A percentile compares a stretch with the other conserved stretches of the same genome.
These are phyloP conservation scores for Claviceps humidiphila DNA, from an alignment of 2,329 filamentous ascomycete species.

Conservation along the genomic window DNA sequence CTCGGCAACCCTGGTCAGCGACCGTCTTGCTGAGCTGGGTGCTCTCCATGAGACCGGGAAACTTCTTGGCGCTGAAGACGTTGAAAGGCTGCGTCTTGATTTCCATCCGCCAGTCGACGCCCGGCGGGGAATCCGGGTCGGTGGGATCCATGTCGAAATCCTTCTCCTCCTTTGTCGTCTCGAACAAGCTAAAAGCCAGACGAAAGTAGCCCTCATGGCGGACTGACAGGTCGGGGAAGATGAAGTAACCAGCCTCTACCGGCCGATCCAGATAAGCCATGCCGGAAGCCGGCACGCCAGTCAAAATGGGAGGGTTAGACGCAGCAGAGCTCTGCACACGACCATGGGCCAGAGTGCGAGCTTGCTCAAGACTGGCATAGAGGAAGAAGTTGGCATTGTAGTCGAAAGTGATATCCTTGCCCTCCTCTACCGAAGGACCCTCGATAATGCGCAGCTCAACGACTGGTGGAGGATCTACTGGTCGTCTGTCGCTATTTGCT, in stretches of 20 bases:
- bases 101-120: slow-evolving; percentile 74
- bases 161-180: slow-evolving; percentile 76
- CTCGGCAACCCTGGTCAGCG: slow-evolving; percentile 91
- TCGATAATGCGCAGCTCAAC: slow-evolving; percentile 82
- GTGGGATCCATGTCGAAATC: slow-evolving; percentile 52
- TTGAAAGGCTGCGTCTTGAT: slow-evolving; percentile 78
- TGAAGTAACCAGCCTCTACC: slow-evolving; percentile 71
- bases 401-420: slow-evolving; percentile 67
- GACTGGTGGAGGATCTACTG: slow-evolving; percentile 88
- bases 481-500: slow-evolving; percentile 57
- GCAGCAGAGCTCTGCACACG: slow-evolving; percentile 56
- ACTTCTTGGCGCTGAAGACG: slow-evolving; percentile 96
- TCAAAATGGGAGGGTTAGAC: slow-evolving; percentile 69
- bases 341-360: slow-evolving; percentile 69
- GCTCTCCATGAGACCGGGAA: slow-evolving; percentile 83
- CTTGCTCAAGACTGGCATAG: slow-evolving; percentile 80
- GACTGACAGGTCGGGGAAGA: slow-evolving; percentile 93
- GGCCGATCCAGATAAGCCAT: slow-evolving; percentile 94
- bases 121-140: slow-evolving; percentile 32
- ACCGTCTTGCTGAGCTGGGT: slow-evolving; percentile 80
- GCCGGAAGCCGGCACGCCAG: slow-evolving; percentile 85
- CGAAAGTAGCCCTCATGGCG: slow-evolving; percentile 88
- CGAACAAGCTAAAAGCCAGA: slow-evolving; percentile 85
- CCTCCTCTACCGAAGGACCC: slow-evolving; percentile 45
- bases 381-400: slow-evolving; percentile 98